These are phyloP conservation scores for Monilinia laxa DNA, from an alignment of 2,329 filamentous ascomycete genomes.

Conservation along the genomic window DNA sequence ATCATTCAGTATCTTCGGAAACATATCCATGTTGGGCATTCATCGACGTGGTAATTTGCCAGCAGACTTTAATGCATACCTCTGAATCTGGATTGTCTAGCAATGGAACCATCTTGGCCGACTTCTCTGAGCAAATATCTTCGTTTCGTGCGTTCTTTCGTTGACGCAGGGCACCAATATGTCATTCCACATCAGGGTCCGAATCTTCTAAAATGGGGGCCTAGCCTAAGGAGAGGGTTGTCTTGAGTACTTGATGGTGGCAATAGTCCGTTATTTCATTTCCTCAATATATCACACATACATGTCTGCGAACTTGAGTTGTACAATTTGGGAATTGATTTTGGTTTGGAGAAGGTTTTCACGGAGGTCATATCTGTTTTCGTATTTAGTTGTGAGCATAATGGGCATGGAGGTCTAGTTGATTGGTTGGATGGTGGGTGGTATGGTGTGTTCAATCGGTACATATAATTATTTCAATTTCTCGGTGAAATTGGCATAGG, in stretches of 20 bases:
- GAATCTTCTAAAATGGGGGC: not conserved
- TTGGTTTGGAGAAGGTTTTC: not conserved
- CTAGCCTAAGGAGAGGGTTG: not conserved
- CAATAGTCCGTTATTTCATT: constrained; percentile 11
- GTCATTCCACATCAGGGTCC: not conserved
- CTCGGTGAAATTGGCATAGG: constrained; percentile 4
- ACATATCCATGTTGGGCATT: not conserved
- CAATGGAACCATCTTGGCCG: not conserved
- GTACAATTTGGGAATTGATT: constrained; percentile 8
- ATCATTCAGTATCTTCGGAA: not conserved
- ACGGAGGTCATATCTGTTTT: constrained; percentile 12
- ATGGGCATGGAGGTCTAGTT: constrained; percentile 5
- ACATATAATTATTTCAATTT: constrained; percentile 7
- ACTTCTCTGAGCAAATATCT: not conserved
- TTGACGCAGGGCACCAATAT: not conserved
- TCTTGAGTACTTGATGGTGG: not conserved
- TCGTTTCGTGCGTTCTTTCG: not conserved
- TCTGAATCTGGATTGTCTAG: not conserved
- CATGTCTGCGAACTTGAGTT: constrained; percentile 2
- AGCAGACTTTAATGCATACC: not conserved
- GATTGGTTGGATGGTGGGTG: not conserved
- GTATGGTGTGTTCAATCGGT: not conserved
- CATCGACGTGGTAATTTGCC: not conserved
- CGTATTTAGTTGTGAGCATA: constrained; percentile 1
- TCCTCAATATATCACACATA: not conserved